Evolutionary conservation across 129 eudicot species (phyloP).

Genomic region (Flaveria robusta): DNA sequence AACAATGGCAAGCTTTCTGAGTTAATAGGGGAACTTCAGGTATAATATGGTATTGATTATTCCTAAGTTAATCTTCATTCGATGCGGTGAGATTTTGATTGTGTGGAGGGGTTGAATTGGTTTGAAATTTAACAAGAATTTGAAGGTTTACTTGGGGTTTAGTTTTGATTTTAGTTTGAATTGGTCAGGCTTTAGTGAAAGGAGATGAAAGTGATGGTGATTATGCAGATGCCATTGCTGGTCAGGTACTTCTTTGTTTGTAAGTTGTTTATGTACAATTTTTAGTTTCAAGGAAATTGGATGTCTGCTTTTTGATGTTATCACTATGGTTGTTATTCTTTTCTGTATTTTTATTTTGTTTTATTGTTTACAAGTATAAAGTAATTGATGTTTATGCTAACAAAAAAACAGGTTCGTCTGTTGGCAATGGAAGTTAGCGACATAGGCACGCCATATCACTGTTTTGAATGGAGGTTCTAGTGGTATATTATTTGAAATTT

Average conservation of each 20-base stretch:
- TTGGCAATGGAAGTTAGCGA: conserved; percentile 76
- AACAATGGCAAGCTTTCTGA: conserved; percentile 74
- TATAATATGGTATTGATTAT: conserved; percentile 26
- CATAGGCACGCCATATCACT: conserved; percentile 56
- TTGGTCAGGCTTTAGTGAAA: conserved; percentile 16
- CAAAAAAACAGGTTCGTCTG: conserved; percentile 53
- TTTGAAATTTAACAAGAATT: background rate
- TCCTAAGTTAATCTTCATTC: background rate
- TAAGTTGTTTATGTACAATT: background rate
- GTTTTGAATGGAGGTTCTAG: conserved; percentile 62
- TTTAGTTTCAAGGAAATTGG: background rate
- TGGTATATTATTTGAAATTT: conserved; percentile 25
- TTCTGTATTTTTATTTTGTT: too few species aligned
- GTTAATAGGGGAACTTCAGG: conserved; percentile 64
- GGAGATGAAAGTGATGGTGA: conserved; percentile 21
- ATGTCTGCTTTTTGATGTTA: background rate
- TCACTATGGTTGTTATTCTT: background rate
- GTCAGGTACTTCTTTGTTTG: conserved; percentile 2
- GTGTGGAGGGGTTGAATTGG: background rate
- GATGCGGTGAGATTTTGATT: conserved; percentile 14
- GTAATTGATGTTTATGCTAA: background rate
- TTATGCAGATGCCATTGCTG: conserved; percentile 20
- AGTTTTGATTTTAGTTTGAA: conserved; percentile 13
- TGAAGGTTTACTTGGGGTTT: background rate
- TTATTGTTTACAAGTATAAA: too few species aligned